Percentiles rank a stretch among this genome's conserved stretches.
These are phyloP conservation scores for Colletotrichum sp. DNA, from an alignment of 2,329 filamentous ascomycete genomes.

Conservation along the genomic window DNA sequence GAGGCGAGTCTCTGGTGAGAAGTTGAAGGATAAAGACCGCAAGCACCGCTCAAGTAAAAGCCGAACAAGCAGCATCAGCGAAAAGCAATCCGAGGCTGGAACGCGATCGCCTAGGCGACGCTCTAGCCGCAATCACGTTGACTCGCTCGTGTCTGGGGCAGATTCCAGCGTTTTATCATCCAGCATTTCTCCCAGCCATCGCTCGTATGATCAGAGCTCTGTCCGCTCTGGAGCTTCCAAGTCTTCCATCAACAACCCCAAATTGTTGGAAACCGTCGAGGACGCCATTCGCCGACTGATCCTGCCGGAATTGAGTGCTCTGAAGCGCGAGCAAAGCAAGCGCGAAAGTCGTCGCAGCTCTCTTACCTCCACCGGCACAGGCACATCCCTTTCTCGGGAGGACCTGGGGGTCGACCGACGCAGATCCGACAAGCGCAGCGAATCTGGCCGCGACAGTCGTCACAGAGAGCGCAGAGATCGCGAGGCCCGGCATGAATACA, in stretches of 20 bases:
- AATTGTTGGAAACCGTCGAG: slow-evolving; percentile 88
- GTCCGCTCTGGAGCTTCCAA: slow-evolving; percentile 54
- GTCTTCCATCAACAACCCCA: slow-evolving; percentile 90
- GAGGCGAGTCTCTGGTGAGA: slow-evolving; percentile 40
- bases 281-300: slow-evolving; percentile 91
- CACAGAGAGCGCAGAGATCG: slow-evolving; percentile 39
- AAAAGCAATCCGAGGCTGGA: slow-evolving; percentile 50
- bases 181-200: slow-evolving; percentile 57
- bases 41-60: slow-evolving; percentile 54
- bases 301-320: slow-evolving; percentile 85
- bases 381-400: slow-evolving; percentile 55
- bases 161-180: slow-evolving; percentile 63
- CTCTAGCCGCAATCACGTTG: slow-evolving; percentile 57
- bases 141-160: slow-evolving; percentile 56
- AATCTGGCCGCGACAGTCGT: slow-evolving; percentile 56
- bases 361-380: slow-evolving; percentile 55
- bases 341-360: slow-evolving; percentile 74
- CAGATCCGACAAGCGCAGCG: slow-evolving; percentile 61
- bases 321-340: slow-evolving; percentile 89
- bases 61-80: slow-evolving; percentile 53
- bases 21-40: slow-evolving; percentile 53
- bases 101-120: slow-evolving; percentile 50
- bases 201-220: slow-evolving; percentile 60
- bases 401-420: slow-evolving; percentile 64
- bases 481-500: slow-evolving; percentile 61